Conservation (phyloP, 176 grass and related monocot genomes). For the Carex cristatella region DNA sequence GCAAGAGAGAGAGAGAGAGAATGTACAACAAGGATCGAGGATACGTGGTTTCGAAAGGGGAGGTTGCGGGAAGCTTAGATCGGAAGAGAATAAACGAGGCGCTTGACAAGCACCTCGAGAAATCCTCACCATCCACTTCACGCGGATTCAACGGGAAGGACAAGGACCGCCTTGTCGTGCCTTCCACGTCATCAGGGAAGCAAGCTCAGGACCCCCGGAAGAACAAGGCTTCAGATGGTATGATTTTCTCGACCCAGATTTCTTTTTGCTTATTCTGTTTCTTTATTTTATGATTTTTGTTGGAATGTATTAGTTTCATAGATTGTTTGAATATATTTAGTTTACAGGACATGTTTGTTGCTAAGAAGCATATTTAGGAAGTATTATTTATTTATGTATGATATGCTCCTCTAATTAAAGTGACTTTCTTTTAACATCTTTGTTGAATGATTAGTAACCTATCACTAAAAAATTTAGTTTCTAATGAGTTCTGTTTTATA, state of each 20-base stretch:
- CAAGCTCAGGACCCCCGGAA: constrained; percentile 38
- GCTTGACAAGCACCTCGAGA: constrained; percentile 72
- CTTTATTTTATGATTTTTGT: neutral
- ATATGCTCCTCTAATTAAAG: neutral
- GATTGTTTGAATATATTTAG: too few species aligned
- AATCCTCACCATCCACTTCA: constrained; percentile 65
- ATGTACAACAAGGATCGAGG: constrained; percentile 51
- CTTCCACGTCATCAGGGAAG: constrained; percentile 39
- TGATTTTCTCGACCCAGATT: constrained; percentile 20
- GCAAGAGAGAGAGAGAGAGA: neutral
- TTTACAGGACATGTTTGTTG: too few species aligned
- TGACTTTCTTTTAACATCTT: too few species aligned
- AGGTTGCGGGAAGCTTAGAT: constrained; percentile 36
- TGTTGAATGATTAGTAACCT: neutral
- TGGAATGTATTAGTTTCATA: neutral
- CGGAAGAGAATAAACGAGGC: constrained; percentile 83
- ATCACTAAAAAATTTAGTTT: neutral
- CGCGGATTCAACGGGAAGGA: constrained; percentile 47
- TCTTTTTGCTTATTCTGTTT: constrained; percentile 8
- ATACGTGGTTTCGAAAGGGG: constrained; percentile 14
- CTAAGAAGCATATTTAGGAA: neutral
- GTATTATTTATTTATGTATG: neutral
- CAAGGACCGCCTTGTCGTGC: constrained; percentile 40
- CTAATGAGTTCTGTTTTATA: neutral
- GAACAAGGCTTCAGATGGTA: constrained; percentile 64